Evolutionary conservation across 805 yeast species (phyloP).

Genomic region (Blastobotrys robertii): DNA sequence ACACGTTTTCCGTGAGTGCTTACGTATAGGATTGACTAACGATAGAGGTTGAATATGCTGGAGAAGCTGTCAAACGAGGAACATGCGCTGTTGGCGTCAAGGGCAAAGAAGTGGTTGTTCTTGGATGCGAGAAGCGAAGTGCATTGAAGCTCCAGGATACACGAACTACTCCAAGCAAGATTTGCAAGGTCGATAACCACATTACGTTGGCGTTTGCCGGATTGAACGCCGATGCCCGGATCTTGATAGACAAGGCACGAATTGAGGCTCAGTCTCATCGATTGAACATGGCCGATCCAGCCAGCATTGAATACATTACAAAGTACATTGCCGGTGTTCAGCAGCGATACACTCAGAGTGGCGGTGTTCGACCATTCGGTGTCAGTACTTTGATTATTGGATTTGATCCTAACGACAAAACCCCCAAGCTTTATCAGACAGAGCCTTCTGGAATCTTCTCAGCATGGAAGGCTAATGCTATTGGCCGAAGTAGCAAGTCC

Average conservation of each 20-base stretch:
- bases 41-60: constrained; percentile 81
- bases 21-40: constrained; percentile 28
- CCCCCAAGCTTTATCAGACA: constrained; percentile 82
- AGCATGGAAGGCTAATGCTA: constrained; percentile 97
- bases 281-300: constrained; percentile 91
- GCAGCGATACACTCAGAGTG: constrained; percentile 93
- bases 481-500: constrained; percentile 90
- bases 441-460: constrained; percentile 97
- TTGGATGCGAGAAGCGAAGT: constrained; percentile 95
- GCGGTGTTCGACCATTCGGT: constrained; percentile 98
- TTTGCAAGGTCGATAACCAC: constrained; percentile 84
- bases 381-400: constrained; percentile 93
- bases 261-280: constrained; percentile 94
- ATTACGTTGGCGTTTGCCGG: constrained; percentile 94
- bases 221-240: constrained; percentile 95
- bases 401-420: constrained; percentile 74
- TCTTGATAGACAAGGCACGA: constrained; percentile 88
- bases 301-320: constrained; percentile 81
- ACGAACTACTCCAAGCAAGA: constrained; percentile 89
- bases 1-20: constrained; percentile 62
- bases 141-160: constrained; percentile 94
- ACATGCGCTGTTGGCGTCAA: constrained; percentile 97
- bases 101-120: constrained; percentile 78
- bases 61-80: constrained; percentile 96
- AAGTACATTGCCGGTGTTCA: constrained; percentile 96